A percentile compares a stretch with the other conserved stretches of the same genome.
Conservation (phyloP, 768 basidiomycete species). For the Lactarius deliciosus region DNA sequence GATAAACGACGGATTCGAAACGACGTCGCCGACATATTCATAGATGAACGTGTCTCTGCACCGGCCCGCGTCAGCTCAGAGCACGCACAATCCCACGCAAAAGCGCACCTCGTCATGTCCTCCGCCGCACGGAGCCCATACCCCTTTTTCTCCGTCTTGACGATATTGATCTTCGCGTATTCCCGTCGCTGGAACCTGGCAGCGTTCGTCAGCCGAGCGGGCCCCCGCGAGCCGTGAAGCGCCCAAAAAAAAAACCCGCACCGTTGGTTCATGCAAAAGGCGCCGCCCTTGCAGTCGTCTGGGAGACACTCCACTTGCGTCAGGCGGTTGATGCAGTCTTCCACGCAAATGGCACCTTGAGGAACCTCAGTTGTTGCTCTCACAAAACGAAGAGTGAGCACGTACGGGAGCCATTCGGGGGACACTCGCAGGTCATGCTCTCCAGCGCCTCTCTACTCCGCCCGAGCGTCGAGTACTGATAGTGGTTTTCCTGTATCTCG, state of each 20-base stretch:
- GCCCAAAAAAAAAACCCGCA: slow-evolving; percentile 58
- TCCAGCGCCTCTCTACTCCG: slow-evolving; percentile 85
- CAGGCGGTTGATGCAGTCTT: slow-evolving; percentile 95
- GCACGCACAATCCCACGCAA: background rate
- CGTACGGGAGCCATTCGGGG: slow-evolving; percentile 74
- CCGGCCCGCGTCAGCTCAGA: background rate
- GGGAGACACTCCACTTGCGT: slow-evolving; percentile 96
- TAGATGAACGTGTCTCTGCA: slow-evolving; percentile 89
- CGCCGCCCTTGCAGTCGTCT: slow-evolving; percentile 81
- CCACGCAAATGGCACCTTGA: slow-evolving; percentile 70
- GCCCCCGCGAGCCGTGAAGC: slow-evolving; percentile 31
- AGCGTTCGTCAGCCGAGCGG: slow-evolving; percentile 12
- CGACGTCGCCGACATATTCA: slow-evolving; percentile 97
- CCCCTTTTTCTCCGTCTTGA: slow-evolving; percentile 93
- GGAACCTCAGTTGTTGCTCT: slow-evolving; percentile 42
- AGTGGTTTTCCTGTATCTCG: slow-evolving; percentile 75
- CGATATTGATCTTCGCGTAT: slow-evolving; percentile 86
- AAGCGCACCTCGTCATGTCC: slow-evolving; percentile 62
- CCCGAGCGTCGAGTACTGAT: slow-evolving; percentile 87
- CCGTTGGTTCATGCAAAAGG: slow-evolving; percentile 92
- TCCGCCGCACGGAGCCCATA: slow-evolving; percentile 82
- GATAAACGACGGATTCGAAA: slow-evolving; percentile 81
- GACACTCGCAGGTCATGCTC: slow-evolving; percentile 94
- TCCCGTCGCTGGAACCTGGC: slow-evolving; percentile 81
- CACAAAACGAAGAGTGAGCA: background rate